Evolutionary conservation across 2,329 filamentous ascomycete species (phyloP), one percentile per base, ranked within the genome.

Genomic region (Penicillium olsonii): DNA sequence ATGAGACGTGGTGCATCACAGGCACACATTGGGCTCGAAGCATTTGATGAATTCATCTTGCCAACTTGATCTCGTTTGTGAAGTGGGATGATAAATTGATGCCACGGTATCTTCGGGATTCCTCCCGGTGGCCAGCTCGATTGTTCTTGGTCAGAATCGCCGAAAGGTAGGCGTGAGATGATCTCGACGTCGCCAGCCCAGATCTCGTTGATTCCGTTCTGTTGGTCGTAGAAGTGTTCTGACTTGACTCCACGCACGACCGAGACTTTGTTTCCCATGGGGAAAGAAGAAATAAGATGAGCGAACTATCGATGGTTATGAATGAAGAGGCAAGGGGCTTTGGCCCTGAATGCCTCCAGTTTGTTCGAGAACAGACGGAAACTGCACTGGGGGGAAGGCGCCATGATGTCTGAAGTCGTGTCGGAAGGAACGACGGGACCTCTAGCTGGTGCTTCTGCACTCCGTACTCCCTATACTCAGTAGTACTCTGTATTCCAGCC

Each of bases 61-160:
- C 24, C 15, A 4, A n/a, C 17, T 9, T 20, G 3, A 40, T 42
- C 20, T 22, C 20, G 37, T 40, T 35, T 20, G 34, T 50, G 17
- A 62, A 63, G 43, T 61, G 68, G 69, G 14, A 72, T 72, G 34
- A 71, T 65, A 29, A 72, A 72, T 15, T 70, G 66, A 56, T 67
- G 67, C 69, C 69, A 72, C 3, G 69, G 68, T 26, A 71, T 68
- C 39, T 72, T 72, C 4, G 69, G 69, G 45, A 61, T 67, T 22
- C 59, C 59, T 9, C 61, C 59, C 5, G 52, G 46, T 1, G 66
- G 64, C 68, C 68, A 71, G 10, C 61, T 61, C 5, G 69, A 66
- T 54, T 72, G 69, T 6, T 61, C 67, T 44, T 71, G 59, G 40
- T 72, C 68, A 8, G 68, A 69, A 47, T 69, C 68, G 1, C 68